Evolutionary conservation across 768 basidiomycete species (phyloP).

Genomic region (Postia placenta): DNA sequence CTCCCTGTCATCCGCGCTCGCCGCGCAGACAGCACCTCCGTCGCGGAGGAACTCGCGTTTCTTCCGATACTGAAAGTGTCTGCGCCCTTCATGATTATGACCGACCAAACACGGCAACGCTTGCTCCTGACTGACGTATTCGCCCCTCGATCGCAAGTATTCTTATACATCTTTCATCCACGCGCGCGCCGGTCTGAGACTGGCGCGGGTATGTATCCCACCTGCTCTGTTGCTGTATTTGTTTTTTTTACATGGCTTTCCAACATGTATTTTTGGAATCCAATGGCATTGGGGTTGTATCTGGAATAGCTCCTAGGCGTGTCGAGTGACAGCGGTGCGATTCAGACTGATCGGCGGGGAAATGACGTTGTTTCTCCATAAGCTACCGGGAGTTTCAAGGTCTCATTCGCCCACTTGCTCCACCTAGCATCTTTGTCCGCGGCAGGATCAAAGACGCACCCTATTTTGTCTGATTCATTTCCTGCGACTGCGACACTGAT

Average conservation of each 20-base stretch:
- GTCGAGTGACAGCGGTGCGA: not conserved
- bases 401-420: too few relatives aligned
- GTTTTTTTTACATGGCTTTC: not conserved
- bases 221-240: not conserved
- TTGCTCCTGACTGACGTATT: too few relatives aligned
- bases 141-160: not conserved
- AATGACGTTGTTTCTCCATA: not conserved
- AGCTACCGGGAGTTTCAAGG: not conserved
- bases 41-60: constrained; percentile 3
- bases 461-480: too few relatives aligned
- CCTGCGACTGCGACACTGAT: too few relatives aligned
- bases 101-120: not conserved
- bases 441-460: too few relatives aligned
- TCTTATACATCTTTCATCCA: not conserved
- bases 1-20: constrained; percentile 1
- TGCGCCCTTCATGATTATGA: not conserved
- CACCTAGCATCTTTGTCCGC: too few relatives aligned
- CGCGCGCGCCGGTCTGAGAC: not conserved
- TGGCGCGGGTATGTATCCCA: not conserved
- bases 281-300: not conserved
- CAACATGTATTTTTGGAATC: not conserved
- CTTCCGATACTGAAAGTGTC: not conserved
- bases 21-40: not conserved
- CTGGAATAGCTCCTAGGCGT: not conserved
- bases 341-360: not conserved